Base-by-base conservation (phyloP, 257 asterid genomes). In the Agastache rugosa region DNA sequence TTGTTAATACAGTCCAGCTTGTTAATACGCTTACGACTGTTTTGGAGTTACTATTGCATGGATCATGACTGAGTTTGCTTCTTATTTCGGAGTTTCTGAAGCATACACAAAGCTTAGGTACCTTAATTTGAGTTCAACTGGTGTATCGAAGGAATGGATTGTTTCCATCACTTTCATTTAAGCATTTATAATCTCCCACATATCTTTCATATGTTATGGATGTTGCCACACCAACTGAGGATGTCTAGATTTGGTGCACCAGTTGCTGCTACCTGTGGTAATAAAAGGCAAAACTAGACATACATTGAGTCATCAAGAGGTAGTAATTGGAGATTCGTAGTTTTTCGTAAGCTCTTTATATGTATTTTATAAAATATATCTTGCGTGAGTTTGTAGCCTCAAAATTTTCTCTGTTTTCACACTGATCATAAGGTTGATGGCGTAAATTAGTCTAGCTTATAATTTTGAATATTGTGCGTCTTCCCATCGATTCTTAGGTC, bases 161-260 rank as follows among this genome's bases (percentile, higher is more conserved):
- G 7, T 74, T 51, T n/a, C 67, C 39, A 25, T 37, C 10, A 53
- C 22, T 55, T 75, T 25, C 73, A 1, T 11, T 47, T 41, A 63
- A 8, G 62, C 35, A 11, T 27, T 55, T 76, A 8, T 63, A 11
- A 8, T 75, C 19, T 72, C 72, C 60, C 84, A 94, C 98, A 77
- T 94, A 94, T 77, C 95, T 94, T 84, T 88, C 96, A 6, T 94
- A 92, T 71, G 85, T 92, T 68, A 94, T 94, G 97, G 99, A 94
- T 77, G 99, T 94, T 54, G 99, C 97, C 45, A 94, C 99, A 8
- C 99, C 99, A 20, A 92, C 97, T 66, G 90, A 93, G 6, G 97
- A 92, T 94, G 97, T 85, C 90, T 94, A 27, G 78, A 82, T 50
- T 76, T 94, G 82, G 97, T 90, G 71, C 83, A 90, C 64, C 88